Percentiles rank a stretch among this genome's conserved stretches.
These are phyloP conservation scores for Boletus calvinii DNA, from an alignment of 1,284 basidiomycete species.

Conservation along the genomic window DNA sequence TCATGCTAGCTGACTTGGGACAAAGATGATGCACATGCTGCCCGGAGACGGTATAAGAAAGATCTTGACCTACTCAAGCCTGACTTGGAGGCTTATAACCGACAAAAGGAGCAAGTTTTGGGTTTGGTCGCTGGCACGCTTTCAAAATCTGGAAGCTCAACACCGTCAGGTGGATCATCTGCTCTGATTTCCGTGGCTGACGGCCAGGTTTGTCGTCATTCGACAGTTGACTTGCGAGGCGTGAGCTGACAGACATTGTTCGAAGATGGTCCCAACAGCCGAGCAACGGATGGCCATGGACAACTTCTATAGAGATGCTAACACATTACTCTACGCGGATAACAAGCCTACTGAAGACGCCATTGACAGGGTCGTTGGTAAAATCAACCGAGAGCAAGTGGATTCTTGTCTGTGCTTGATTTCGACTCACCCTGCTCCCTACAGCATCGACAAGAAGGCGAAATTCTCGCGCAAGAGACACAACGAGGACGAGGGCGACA, in stretches of 20 bases:
- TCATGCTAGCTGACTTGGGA: slow-evolving; percentile 8
- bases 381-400: slow-evolving; percentile 92
- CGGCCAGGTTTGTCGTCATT: slow-evolving; percentile 40
- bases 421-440: not conserved
- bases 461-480: slow-evolving; percentile 85
- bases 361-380: slow-evolving; percentile 87
- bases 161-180: slow-evolving; percentile 30
- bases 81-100: slow-evolving; percentile 79
- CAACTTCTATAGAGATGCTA: slow-evolving; percentile 85
- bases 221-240: not conserved
- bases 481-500: slow-evolving; percentile 92
- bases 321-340: slow-evolving; percentile 89
- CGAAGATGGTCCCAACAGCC: slow-evolving; percentile 51
- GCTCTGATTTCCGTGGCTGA: slow-evolving; percentile 45
- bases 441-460: slow-evolving; percentile 81
- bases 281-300: slow-evolving; percentile 71
- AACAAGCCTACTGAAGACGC: slow-evolving; percentile 93
- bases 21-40: slow-evolving; percentile 86
- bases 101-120: slow-evolving; percentile 82
- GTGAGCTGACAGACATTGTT: slow-evolving; percentile 5
- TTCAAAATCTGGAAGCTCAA: slow-evolving; percentile 38
- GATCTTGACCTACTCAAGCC: slow-evolving; percentile 86
- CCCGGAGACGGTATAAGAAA: slow-evolving; percentile 88
- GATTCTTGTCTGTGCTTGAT: not conserved
- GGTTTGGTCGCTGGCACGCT: slow-evolving; percentile 68